Conservation (phyloP, 2,329 filamentous ascomycete species). For the Penicillium decumbens region DNA sequence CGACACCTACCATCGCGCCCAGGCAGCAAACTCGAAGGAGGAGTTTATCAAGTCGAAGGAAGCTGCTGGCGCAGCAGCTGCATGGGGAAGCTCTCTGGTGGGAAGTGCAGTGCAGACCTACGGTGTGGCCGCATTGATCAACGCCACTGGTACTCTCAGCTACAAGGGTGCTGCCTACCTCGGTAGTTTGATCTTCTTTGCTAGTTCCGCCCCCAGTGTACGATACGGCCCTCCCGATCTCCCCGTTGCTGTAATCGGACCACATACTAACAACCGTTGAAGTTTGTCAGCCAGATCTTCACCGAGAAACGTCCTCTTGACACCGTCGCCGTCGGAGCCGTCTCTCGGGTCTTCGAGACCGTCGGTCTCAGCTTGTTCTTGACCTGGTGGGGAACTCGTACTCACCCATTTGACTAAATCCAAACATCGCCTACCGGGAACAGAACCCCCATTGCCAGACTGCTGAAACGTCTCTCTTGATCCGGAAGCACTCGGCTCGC, state of each 20-base stretch:
- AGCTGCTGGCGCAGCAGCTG: conserved; percentile 76
- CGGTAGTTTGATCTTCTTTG: conserved; percentile 84
- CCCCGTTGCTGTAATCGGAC: background rate
- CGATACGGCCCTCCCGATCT: conserved; percentile 25
- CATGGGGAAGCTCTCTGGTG: conserved; percentile 84
- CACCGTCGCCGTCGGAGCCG: conserved; percentile 76
- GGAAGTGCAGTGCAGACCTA: conserved; percentile 87
- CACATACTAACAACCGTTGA: background rate
- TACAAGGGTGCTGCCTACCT: conserved; percentile 98
- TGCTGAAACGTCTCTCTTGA: background rate
- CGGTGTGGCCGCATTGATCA: conserved; percentile 83
- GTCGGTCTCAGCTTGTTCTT: conserved; percentile 87
- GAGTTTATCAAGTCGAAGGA: conserved; percentile 95
- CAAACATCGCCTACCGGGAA: background rate
- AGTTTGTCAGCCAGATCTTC: conserved; percentile 84
- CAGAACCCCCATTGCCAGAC: background rate
- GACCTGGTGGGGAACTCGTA: conserved; percentile 95
- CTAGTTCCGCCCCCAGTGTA: conserved; percentile 81
- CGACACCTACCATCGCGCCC: conserved; percentile 88
- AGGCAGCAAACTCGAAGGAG: conserved; percentile 88
- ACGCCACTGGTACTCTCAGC: conserved; percentile 87
- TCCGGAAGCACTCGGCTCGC: background rate
- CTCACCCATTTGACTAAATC: conserved; percentile 78
- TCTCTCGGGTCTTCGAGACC: conserved; percentile 86
- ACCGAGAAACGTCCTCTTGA: conserved; percentile 89